phyloP scores from a whole-genome alignment of 345 rosid genomes.

The Sapria himalayana region DNA sequence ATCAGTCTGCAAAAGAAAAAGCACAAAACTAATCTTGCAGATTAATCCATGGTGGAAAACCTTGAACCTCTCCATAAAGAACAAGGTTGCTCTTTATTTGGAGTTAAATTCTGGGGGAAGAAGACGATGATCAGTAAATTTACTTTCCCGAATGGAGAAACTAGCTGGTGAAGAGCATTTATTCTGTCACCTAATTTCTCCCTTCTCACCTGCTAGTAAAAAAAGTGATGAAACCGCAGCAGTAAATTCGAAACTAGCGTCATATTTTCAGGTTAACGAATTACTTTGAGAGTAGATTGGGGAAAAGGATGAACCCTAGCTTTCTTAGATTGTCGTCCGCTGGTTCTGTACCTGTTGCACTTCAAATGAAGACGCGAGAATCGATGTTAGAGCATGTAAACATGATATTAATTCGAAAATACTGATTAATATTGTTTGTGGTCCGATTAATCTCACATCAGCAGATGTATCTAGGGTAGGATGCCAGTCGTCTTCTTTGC shows the following conservation, averaged over 20 bases:
- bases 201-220: slow-evolving; percentile 50
- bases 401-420: neutral
- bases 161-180: slow-evolving; percentile 85
- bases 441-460: slow-evolving; percentile 22
- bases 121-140: too few species aligned
- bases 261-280: neutral
- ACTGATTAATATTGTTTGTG: neutral
- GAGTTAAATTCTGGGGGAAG: too few species aligned
- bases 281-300: slow-evolving; percentile 67
- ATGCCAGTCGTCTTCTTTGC: slow-evolving; percentile 33
- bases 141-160: slow-evolving; percentile 97
- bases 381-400: neutral
- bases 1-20: slow-evolving; percentile 84
- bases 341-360: slow-evolving; percentile 60
- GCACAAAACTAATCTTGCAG: neutral
- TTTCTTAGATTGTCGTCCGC: slow-evolving; percentile 73
- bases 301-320: slow-evolving; percentile 73
- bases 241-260: neutral
- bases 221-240: neutral
- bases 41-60: too few species aligned
- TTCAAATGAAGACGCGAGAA: slow-evolving; percentile 9
- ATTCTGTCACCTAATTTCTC: slow-evolving; percentile 79
- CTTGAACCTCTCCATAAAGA: too few species aligned
- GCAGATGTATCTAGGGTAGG: slow-evolving; percentile 50
- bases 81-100: too few species aligned